These are phyloP conservation scores for Dactylonectria macrodidyma DNA, from an alignment of 2,329 filamentous ascomycete genomes.

Conservation along the genomic window DNA sequence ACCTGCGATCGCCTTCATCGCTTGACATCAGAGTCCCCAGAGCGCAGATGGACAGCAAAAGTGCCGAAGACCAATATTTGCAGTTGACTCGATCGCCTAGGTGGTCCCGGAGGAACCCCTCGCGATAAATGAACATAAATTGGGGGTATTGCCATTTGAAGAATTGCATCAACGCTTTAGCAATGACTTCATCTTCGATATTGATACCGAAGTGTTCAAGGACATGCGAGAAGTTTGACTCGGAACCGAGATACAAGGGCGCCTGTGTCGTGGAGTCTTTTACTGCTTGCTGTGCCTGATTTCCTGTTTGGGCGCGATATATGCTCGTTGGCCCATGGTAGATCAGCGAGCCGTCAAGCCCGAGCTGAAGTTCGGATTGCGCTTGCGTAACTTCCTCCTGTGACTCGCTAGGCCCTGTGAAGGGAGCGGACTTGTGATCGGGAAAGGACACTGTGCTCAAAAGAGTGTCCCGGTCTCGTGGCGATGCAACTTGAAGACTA, in stretches of 20 bases:
- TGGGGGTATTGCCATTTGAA: conserved; percentile 51
- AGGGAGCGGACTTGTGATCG: neutral
- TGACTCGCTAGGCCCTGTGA: neutral
- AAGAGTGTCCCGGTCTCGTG: conserved; percentile 22
- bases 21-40: conserved; percentile 40
- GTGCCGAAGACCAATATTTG: conserved; percentile 48
- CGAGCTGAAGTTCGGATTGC: conserved; percentile 22
- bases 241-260: conserved; percentile 22
- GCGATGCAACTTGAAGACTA: conserved; percentile 22
- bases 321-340: conserved; percentile 47
- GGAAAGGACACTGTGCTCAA: conserved; percentile 21
- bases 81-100: conserved; percentile 35
- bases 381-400: neutral
- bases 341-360: conserved; percentile 34
- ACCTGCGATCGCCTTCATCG: conserved; percentile 22
- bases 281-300: conserved; percentile 8
- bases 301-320: conserved; percentile 35
- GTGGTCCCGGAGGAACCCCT: conserved; percentile 48
- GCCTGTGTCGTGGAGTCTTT: conserved; percentile 11
- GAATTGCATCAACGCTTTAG: conserved; percentile 40
- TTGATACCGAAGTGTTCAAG: conserved; percentile 44
- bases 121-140: conserved; percentile 52
- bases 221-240: conserved; percentile 36
- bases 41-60: conserved; percentile 48
- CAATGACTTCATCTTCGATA: conserved; percentile 40